These are phyloP conservation scores for Paecilomyces niveus DNA, from an alignment of 2,329 filamentous ascomycete species.

Conservation along the genomic window DNA sequence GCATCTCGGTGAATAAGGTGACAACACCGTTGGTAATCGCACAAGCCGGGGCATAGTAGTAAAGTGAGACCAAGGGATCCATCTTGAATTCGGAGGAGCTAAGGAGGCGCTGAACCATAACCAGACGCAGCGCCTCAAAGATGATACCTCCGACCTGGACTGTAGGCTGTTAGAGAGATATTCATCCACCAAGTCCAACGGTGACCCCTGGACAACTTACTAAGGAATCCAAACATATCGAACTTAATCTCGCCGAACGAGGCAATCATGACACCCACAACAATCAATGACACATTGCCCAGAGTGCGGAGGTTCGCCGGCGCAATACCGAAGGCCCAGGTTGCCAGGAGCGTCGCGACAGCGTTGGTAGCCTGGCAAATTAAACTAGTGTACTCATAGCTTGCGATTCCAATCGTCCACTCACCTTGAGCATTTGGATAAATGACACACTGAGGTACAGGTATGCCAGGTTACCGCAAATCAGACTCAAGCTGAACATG, in stretches of 20 bases:
- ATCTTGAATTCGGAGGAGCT: slow-evolving; percentile 74
- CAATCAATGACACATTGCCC: slow-evolving; percentile 89
- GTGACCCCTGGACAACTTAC: too few relatives aligned
- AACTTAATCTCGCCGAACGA: slow-evolving; percentile 96
- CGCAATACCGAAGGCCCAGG: slow-evolving; percentile 79
- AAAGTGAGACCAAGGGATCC: slow-evolving; percentile 80
- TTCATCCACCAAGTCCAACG: too few relatives aligned
- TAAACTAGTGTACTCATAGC: neutral
- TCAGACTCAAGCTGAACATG: slow-evolving; percentile 93
- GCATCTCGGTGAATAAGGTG: slow-evolving; percentile 60
- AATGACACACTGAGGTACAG: slow-evolving; percentile 93
- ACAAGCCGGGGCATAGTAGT: slow-evolving; percentile 84
- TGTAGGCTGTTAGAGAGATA: too few relatives aligned
- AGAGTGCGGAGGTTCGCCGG: slow-evolving; percentile 80
- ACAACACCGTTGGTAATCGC: slow-evolving; percentile 71
- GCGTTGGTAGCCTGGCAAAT: slow-evolving; percentile 73
- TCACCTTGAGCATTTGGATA: slow-evolving; percentile 97
- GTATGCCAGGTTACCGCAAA: slow-evolving; percentile 93
- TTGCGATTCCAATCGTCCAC: slow-evolving; percentile 28
- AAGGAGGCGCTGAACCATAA: slow-evolving; percentile 80
- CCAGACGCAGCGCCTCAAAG: slow-evolving; percentile 73
- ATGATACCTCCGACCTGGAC: slow-evolving; percentile 69
- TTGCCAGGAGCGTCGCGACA: slow-evolving; percentile 82
- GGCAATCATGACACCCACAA: slow-evolving; percentile 88
- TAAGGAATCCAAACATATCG: slow-evolving; percentile 52